Base-by-base conservation (phyloP, 2,329 filamentous ascomycete genomes). In the Cladophialophora bantiana region DNA sequence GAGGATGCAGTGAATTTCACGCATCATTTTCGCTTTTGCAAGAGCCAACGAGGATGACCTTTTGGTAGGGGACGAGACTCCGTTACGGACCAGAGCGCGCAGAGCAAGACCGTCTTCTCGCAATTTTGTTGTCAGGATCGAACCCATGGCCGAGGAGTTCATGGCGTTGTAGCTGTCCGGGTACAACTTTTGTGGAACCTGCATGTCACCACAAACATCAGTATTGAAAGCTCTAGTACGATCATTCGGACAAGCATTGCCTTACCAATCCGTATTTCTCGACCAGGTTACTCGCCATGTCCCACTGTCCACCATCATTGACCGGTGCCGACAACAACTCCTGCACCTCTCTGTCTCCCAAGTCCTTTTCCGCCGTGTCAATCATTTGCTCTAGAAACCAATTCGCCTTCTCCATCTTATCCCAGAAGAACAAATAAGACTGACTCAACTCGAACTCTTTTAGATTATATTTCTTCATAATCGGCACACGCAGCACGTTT, bases 401-500 rank as follows among this genome's bases (percentile, higher is more conserved):
- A 78, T 96, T 96, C 7, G 90, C 85, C 79, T 96, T 96, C 78
- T 97, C 93, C 20, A 96, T 86, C 81, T 96, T 96, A 78, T 97
- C 93, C 90, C 91, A 96, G 84, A 93, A 96, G 81, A 94, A 96
- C 3, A 96, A 85, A 74, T 96, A 96, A 0, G 89, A 84, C 79
- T 96, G 93, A 35, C 90, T 93, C n/a, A 97, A 83, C 82, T 96
- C 91, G 74, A 96, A 96, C 61, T 86, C 83, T 55, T 89, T 86
- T 20, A 96, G 85, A 70, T 88, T 87, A 78, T 96, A 91, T 74
- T 89, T 89, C 78, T 91, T 90, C 90, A 95, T 94, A 55, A 96
- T 83, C 0, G 92, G 90, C n/a, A 96, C 86, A 34, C 93, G 90
- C 80, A 96, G 95, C 64, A 96, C 89, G 73, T 96, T 96, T n/a